A percentile compares a stretch with the other conserved stretches of the same genome.
Conservation (phyloP, 2,329 filamentous ascomycete species). For the Ramichloridium luteum region DNA sequence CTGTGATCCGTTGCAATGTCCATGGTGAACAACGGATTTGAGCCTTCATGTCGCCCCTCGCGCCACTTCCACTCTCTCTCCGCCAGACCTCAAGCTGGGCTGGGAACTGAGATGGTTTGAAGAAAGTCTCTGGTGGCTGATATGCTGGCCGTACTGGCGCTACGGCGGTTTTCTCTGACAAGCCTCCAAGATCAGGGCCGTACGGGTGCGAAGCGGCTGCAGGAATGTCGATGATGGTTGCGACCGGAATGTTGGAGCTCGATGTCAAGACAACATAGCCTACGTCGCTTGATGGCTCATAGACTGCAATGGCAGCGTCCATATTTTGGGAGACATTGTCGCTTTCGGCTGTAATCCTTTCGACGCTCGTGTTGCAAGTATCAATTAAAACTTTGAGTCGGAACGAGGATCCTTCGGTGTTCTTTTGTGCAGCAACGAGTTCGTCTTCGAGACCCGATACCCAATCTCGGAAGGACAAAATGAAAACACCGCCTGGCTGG, state of each 20-base stretch:
- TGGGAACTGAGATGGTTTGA: constrained; percentile 45
- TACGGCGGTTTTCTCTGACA: constrained; percentile 26
- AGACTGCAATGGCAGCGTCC: constrained; percentile 40
- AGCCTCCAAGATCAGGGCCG: constrained; percentile 12
- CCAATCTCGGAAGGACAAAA: constrained; percentile 46
- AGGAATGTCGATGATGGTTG: constrained; percentile 40
- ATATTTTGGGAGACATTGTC: constrained; percentile 15
- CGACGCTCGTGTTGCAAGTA: constrained; percentile 36
- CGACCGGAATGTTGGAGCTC: constrained; percentile 26
- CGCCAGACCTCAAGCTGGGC: constrained; percentile 25
- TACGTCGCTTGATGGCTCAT: constrained; percentile 38
- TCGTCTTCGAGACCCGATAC: constrained; percentile 45
- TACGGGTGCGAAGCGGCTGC: constrained; percentile 46
- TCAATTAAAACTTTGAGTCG: constrained; percentile 45
- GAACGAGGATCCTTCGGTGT: constrained; percentile 41
- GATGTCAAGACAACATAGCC: constrained; percentile 45
- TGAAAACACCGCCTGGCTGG: constrained; percentile 40
- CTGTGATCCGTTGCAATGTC: constrained; percentile 58
- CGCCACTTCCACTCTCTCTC: constrained; percentile 9
- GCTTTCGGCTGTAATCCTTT: constrained; percentile 28
- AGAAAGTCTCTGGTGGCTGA: constrained; percentile 44
- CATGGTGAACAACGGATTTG: constrained; percentile 58
- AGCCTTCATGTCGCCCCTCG: constrained; percentile 47
- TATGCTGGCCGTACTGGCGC: constrained; percentile 48
- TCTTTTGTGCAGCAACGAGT: constrained; percentile 27